A percentile compares a stretch with the other conserved stretches of the same genome.
Evolutionary conservation across 768 basidiomycete species (phyloP).

Genomic region (Holtermanniella nyarrowii): DNA sequence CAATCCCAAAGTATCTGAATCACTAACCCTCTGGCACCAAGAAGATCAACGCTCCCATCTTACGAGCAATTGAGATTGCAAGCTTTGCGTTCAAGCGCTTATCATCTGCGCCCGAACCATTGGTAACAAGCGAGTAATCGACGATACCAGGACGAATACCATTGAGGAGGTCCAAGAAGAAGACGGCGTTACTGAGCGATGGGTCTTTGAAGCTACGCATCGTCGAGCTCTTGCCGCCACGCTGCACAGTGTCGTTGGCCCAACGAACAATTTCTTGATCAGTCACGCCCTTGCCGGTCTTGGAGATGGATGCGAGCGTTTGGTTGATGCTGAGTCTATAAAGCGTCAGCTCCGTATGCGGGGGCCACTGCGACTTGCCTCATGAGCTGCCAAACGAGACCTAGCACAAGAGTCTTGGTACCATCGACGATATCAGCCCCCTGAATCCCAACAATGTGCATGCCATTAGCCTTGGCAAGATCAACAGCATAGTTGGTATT

Average conservation of each 20-base stretch:
- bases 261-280: slow-evolving; percentile 92
- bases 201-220: slow-evolving; percentile 95
- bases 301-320: slow-evolving; percentile 63
- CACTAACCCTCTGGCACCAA: slow-evolving; percentile 69
- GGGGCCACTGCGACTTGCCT: slow-evolving; percentile 46
- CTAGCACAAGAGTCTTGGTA: slow-evolving; percentile 81
- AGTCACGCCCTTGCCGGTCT: slow-evolving; percentile 68
- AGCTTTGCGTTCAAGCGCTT: slow-evolving; percentile 90
- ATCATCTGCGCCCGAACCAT: slow-evolving; percentile 63
- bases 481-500: slow-evolving; percentile 96
- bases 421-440: slow-evolving; percentile 95
- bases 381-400: slow-evolving; percentile 97
- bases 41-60: slow-evolving; percentile 93
- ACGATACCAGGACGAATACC: slow-evolving; percentile 89
- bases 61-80: slow-evolving; percentile 96
- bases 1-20: slow-evolving; percentile 29
- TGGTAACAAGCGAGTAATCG: slow-evolving; percentile 64
- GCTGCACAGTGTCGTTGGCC: slow-evolving; percentile 82
- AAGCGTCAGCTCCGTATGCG: too few relatives aligned
- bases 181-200: slow-evolving; percentile 71
- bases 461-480: slow-evolving; percentile 78
- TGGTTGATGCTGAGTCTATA: slow-evolving; percentile 67
- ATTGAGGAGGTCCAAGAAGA: slow-evolving; percentile 87
- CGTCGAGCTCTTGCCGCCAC: slow-evolving; percentile 41
- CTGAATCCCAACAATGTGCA: slow-evolving; percentile 95